Base-by-base conservation (phyloP, 2,329 filamentous ascomycete species). In the Pseudocercospora pini-densiflorae region DNA sequence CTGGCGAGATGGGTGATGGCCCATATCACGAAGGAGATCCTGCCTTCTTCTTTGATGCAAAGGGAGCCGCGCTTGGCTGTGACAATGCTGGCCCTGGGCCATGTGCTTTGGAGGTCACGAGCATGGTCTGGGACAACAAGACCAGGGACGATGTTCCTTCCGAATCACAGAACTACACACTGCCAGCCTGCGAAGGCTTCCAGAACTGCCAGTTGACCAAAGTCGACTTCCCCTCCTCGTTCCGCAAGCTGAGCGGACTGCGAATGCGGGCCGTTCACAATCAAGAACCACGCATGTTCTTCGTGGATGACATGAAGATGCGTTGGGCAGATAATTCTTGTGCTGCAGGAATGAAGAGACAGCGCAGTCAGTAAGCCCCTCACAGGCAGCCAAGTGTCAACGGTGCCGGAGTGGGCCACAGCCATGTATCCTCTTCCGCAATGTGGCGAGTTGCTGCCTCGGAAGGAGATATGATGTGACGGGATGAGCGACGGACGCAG, bases 301-400 rank as follows among this genome's bases (percentile, higher is more conserved):
- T 85, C 76, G 76, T 85, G 76, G 84, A 86, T 68, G 79, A 83
- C 64, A 71, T 86, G 63, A 69, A 78, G 54, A 72, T 85, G 72
- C 79, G 77, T 49, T 86, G 84, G 84, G 79, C 76, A 63, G 81
- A 86, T 75, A 82, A 82, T 67, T 82, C 76, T 47, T 86, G 84
- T 69, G 78, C 76, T 40, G 83, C 84, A 61, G 84, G 89, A 85
- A 73, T 91, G 91, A 0, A 90, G 90, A 53, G 94, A 36, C 61
- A 68, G 62, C 55, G 58, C 31, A 68, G 59, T 49, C 36, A 43
- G 23, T 67, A 40, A 63, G 43, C 23, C 8, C n/a, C 9, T 19
- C 3, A n/a, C n/a, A 19, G 16, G 19, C 16, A 19, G 14, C 5
- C 40, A 43, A 19, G 6, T 19, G 40, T 16, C 40, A 1, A 53